Evolutionary conservation across 257 asterid species (phyloP), one percentile per base, ranked within the genome.

Genomic region (Ophiorrhiza pumila): DNA sequence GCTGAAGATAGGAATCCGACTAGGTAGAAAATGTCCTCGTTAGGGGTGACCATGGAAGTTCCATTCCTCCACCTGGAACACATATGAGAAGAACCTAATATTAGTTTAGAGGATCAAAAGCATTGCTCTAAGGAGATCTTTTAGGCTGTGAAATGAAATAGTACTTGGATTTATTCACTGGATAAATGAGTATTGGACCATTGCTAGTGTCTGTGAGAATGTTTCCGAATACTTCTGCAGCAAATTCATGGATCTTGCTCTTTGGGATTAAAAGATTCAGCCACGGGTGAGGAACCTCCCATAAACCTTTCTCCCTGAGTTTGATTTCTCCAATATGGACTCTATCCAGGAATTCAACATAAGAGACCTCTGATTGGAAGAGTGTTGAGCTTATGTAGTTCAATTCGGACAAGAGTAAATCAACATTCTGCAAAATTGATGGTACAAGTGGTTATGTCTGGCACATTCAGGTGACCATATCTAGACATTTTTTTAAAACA

Each of bases 251-350:
- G 76, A 92, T 89, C 71, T 57, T 87, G 82, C 86, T 89, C 84
- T 82, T 87, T 37, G 98, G 98, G 71, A 95, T 60, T 23, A 92
- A 85, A 59, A 95, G 92, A 79, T 92, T 95, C 35, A 95, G 81
- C 98, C 99, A 95, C 12, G 99, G 99, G 74, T 95, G 98, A 58
- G 97, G 94, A 46, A 95, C 82, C 27, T 95, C 99, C 99, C 99
- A 92, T 74, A 95, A 39, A 27, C 99, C 98, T 41, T 85, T 83
- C 68, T 80, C 82, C 47, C 77, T 77, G 53, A 90, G 97, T 83
- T 85, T 90, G 69, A 81, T 73, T 78, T 90, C 98, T 6, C 94
- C 83, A 2, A 82, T 82, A 47, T 95, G 98, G 6, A 92, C 96
- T 78, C 99, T 84, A 66, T 95, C 90, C 11, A 95, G 80, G 74